phyloP scores from a whole-genome alignment of 2,329 filamentous ascomycete genomes.

The Fusarium agapanthi region DNA sequence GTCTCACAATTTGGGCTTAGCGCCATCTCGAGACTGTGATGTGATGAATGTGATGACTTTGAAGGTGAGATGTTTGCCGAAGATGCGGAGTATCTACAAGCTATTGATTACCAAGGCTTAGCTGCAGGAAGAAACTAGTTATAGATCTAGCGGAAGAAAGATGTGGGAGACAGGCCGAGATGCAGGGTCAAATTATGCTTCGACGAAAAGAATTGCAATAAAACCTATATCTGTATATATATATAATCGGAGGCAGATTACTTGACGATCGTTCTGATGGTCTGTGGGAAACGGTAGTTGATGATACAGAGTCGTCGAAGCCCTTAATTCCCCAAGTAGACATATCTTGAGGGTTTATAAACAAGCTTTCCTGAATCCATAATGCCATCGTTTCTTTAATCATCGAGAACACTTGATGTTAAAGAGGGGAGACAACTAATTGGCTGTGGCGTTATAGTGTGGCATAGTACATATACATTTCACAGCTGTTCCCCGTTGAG shows the following conservation, averaged over 20 bases:
- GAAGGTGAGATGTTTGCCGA: constrained; percentile 23
- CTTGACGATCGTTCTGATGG: background rate
- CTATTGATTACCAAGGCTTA: background rate
- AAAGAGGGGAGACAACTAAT: background rate
- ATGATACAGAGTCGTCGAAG: background rate
- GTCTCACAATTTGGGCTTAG: constrained; percentile 23
- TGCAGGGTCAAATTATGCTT: background rate
- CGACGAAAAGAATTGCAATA: background rate
- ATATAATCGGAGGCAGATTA: background rate
- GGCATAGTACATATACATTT: background rate
- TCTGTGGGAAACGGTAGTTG: background rate
- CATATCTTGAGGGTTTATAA: background rate
- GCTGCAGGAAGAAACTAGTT: background rate
- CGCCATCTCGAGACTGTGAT: background rate
- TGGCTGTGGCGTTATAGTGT: constrained; percentile 6
- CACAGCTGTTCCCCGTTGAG: background rate
- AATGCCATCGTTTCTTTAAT: background rate
- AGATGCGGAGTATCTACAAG: constrained; percentile 8
- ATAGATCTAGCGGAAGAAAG: background rate
- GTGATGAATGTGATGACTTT: constrained; percentile 10
- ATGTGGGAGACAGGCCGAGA: background rate
- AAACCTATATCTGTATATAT: background rate
- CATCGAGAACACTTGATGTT: background rate
- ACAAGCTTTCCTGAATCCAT: background rate
- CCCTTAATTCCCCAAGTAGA: background rate